These are phyloP conservation scores for Eutrema heterophyllum DNA, from an alignment of 345 rosid genomes.

Conservation along the genomic window DNA sequence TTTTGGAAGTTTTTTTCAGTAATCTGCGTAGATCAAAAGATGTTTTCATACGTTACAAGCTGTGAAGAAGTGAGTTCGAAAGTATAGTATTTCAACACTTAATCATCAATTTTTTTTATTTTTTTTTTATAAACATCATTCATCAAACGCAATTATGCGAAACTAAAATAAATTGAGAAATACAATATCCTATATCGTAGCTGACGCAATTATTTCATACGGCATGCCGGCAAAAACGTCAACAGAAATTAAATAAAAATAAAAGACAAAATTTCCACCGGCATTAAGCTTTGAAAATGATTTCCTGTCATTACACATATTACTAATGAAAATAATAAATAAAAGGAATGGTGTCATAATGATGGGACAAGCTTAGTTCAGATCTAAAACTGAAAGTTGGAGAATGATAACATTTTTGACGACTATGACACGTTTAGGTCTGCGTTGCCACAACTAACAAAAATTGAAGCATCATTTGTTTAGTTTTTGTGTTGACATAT, in stretches of 20 bases:
- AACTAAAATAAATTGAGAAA: conserved; percentile 1
- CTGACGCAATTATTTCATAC: conserved; percentile 29
- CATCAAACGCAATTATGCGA: conserved; percentile 4
- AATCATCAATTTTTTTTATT: too few species aligned
- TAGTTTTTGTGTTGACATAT: too few species aligned
- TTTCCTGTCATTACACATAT: background rate
- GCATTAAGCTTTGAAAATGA: conserved; percentile 15
- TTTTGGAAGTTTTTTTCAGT: too few species aligned
- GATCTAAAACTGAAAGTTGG: conserved; percentile 12
- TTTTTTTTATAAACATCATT: background rate
- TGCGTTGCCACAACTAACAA: too few species aligned
- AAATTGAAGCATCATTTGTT: too few species aligned
- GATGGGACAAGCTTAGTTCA: conserved; percentile 28
- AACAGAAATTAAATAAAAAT: conserved; percentile 13
- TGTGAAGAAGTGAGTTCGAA: too few species aligned
- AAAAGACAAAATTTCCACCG: conserved; percentile 26
- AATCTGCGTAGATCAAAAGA: too few species aligned
- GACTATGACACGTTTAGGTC: too few species aligned
- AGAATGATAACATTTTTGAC: too few species aligned
- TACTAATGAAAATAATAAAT: background rate
- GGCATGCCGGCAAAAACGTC: conserved; percentile 30
- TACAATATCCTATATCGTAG: conserved; percentile 9
- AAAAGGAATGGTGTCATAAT: conserved; percentile 6
- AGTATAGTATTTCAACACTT: too few species aligned
- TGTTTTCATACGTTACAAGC: too few species aligned